Evolutionary conservation across 2,329 filamentous ascomycete genomes (phyloP), one percentile per base, ranked within the genome.

Genomic region (Hypoxylon sp.): DNA sequence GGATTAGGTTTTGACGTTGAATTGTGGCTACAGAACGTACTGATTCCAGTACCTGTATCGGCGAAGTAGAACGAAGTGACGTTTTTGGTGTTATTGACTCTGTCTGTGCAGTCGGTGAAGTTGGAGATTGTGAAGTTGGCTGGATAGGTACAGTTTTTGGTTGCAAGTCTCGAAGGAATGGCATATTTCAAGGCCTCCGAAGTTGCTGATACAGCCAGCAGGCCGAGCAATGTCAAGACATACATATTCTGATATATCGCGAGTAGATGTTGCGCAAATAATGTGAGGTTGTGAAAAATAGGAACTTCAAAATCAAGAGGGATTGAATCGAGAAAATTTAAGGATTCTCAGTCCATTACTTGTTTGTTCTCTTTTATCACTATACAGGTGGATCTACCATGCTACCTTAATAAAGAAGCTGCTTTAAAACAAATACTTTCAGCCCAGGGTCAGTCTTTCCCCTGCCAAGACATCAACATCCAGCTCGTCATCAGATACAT

Each of bases 1-100:
- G 68, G 65, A 13, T 47, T 73, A 26, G 73, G 44, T 46, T 63
- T 73, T 37, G 76, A 77, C 31, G 74, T 71, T 22, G 74, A 72
- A 65, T 77, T 76, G 14, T 63, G 73, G n/a, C 58, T 52, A 48
- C 77, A 78, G 13, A 37, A 51, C 5, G 77, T 77, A 35, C 70
- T 61, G 60, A 78, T 75, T 35, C 72, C 63, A 44, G 77, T 78
- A 17, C 67, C 73, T 11, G 54, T 26, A 44, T 78, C 76, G 54
- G 48, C 59, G 60, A 72, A 78, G 63, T 59, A 46, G 69, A 78
- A 78, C 31, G 59, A 68, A 10, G 73, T 72, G 14, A 63, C 68
- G 59, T 70, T 71, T 46, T 65, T 60, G 48, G 62, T 70, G 52
- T 44, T 60, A 53, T 77, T 68, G 8, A 42, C 48, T 10, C 47